Evolutionary conservation across 208 protist species (phyloP).

Genomic region (Acanthamoeba rhysodes): DNA sequence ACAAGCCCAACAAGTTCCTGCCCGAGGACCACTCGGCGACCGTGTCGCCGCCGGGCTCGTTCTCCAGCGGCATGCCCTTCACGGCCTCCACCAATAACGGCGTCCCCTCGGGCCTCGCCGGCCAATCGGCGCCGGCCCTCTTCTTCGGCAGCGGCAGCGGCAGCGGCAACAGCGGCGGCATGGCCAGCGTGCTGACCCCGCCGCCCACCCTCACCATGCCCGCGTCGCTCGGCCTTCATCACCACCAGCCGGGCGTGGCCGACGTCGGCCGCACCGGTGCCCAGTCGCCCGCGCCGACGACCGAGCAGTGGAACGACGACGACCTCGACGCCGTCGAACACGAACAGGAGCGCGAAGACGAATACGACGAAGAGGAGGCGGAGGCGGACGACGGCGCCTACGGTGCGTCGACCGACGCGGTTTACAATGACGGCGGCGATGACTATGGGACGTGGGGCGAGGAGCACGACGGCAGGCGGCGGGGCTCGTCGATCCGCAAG

Average conservation of each 20-base stretch:
- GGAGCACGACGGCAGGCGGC: neutral
- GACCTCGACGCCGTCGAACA: constrained; percentile 20
- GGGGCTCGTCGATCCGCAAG: neutral
- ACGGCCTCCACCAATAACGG: neutral
- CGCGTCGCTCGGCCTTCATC: no score
- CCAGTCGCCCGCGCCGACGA: neutral
- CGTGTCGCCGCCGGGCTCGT: neutral
- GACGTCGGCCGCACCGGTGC: neutral
- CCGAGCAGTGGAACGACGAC: constrained; percentile 11
- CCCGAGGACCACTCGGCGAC: neutral
- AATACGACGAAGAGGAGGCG: neutral
- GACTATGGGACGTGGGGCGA: neutral
- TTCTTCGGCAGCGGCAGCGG: neutral
- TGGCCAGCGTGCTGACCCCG: neutral
- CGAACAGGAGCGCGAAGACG: constrained; percentile 2
- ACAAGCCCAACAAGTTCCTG: constrained; percentile 9
- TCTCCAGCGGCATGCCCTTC: neutral
- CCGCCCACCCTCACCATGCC: neutral
- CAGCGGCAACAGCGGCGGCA: neutral
- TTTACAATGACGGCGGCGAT: neutral
- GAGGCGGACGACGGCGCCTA: neutral
- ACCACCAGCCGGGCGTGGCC: neutral
- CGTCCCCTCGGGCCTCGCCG: neutral
- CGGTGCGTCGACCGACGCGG: neutral
- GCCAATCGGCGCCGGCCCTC: neutral